Percentiles rank a stretch among this genome's conserved stretches.
Evolutionary conservation across 352 stramenopile species (phyloP).

Genomic region (Phytopythium sindhum): DNA sequence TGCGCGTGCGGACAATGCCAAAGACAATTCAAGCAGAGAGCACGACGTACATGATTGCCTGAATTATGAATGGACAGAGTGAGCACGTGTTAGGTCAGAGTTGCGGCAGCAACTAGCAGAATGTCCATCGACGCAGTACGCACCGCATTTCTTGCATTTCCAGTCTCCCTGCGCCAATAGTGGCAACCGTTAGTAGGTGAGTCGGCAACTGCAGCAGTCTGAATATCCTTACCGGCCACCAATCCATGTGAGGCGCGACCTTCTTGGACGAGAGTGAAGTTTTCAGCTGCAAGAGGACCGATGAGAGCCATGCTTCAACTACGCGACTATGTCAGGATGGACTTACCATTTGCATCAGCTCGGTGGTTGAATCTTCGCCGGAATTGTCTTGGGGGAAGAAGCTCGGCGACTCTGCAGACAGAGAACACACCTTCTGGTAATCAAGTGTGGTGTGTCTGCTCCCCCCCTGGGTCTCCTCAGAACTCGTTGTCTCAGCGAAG

Average conservation of each 20-base stretch:
- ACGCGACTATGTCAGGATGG: background rate
- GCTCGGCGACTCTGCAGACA: conserved; percentile 38
- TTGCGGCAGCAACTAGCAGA: background rate
- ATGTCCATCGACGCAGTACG: background rate
- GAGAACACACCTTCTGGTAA: conserved; percentile 21
- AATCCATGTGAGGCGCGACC: conserved; percentile 67
- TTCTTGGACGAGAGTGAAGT: conserved; percentile 32
- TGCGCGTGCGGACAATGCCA: conserved; percentile 8
- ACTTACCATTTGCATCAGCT: conserved; percentile 29
- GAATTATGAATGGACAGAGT: background rate
- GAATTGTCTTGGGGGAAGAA: conserved; percentile 30
- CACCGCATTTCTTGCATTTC: conserved; percentile 76
- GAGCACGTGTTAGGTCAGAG: background rate
- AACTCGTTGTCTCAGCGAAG: background rate
- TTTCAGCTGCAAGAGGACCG: conserved; percentile 22
- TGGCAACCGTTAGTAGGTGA: background rate
- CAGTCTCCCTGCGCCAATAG: conserved; percentile 49
- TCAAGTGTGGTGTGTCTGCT: background rate
- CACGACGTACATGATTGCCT: conserved; percentile 53
- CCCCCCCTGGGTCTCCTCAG: background rate
- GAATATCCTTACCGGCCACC: conserved; percentile 51
- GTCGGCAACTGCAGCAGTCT: background rate
- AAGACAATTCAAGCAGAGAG: conserved; percentile 1
- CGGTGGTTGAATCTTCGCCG: conserved; percentile 15
- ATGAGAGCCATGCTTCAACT: background rate